Evolutionary conservation across 192 early-diverging fungal genomes (phyloP).

Genomic region (Chytriomyces confervae): DNA sequence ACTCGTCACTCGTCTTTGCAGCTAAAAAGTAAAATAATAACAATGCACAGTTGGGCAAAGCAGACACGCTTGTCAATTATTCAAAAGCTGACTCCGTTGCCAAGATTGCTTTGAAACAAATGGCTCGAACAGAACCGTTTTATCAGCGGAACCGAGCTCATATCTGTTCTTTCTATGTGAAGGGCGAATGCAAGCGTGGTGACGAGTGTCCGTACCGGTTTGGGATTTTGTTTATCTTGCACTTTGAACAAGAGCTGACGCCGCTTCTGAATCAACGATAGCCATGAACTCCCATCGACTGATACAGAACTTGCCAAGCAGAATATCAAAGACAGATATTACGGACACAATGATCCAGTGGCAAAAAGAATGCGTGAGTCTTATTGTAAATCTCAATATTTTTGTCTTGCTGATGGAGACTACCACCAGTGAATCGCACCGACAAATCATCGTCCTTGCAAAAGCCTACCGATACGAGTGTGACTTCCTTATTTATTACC

Average conservation of each 20-base stretch:
- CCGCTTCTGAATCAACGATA: constrained; percentile 2
- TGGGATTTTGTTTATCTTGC: neutral
- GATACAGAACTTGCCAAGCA: constrained; percentile 86
- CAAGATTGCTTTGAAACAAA: constrained; percentile 73
- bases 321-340: constrained; percentile 94
- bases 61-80: constrained; percentile 65
- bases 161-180: constrained; percentile 96
- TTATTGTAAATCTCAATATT: constrained; percentile 5
- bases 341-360: constrained; percentile 94
- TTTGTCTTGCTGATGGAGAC: neutral
- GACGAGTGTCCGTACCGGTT: constrained; percentile 89
- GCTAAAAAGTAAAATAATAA: neutral
- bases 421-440: constrained; percentile 46
- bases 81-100: constrained; percentile 74
- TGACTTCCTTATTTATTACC: constrained; percentile 87
- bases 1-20: neutral
- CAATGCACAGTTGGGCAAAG: constrained; percentile 50
- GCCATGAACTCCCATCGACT: constrained; percentile 81
- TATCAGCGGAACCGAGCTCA: constrained; percentile 89
- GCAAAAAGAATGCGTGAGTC: constrained; percentile 79
- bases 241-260: neutral
- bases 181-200: constrained; percentile 91
- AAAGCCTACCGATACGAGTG: constrained; percentile 78
- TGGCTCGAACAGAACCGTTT: constrained; percentile 88
- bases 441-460: constrained; percentile 55